phyloP scores from a whole-genome alignment of 2,329 filamentous ascomycete genomes.

The Calycina marina region DNA sequence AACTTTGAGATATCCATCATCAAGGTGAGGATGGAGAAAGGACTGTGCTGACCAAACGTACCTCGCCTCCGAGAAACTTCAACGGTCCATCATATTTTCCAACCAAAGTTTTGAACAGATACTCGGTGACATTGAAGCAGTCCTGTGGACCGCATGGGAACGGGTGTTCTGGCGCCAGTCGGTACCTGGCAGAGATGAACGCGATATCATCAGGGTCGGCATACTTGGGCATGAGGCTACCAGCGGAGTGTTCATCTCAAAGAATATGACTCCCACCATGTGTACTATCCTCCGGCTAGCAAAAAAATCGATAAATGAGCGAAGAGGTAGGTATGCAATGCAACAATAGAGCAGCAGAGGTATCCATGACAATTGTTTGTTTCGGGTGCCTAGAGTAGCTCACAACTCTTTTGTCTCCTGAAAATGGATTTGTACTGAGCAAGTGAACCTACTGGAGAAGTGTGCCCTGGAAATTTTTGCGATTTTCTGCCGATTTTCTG shows the following conservation, averaged over 20 bases:
- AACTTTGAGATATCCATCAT: constrained; percentile 9
- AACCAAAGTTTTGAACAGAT: constrained; percentile 33
- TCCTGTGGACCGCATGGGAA: constrained; percentile 40
- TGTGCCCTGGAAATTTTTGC: constrained; percentile 31
- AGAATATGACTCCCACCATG: constrained; percentile 34
- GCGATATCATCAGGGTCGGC: constrained; percentile 33
- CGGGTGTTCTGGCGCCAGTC: constrained; percentile 43
- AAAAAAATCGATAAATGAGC: too few relatives aligned
- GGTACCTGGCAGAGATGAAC: constrained; percentile 41
- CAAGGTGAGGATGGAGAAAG: not conserved
- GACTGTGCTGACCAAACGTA: constrained; percentile 11
- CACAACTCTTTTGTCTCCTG: too few relatives aligned
- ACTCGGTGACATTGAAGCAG: constrained; percentile 40
- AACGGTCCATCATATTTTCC: constrained; percentile 27
- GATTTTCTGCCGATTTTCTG: constrained; percentile 28
- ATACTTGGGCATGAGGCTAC: constrained; percentile 31
- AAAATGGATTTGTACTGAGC: too few relatives aligned
- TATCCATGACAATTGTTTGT: too few relatives aligned
- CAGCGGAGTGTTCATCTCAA: constrained; percentile 18
- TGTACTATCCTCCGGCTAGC: too few relatives aligned
- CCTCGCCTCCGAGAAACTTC: constrained; percentile 32
- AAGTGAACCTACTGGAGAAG: too few relatives aligned
- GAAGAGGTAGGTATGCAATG: too few relatives aligned
- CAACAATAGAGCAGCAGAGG: too few relatives aligned
- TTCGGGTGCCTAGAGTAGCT: too few relatives aligned